Conservation (phyloP, 495 filamentous ascomycete genomes). For the Aspergillus panamensis region DNA sequence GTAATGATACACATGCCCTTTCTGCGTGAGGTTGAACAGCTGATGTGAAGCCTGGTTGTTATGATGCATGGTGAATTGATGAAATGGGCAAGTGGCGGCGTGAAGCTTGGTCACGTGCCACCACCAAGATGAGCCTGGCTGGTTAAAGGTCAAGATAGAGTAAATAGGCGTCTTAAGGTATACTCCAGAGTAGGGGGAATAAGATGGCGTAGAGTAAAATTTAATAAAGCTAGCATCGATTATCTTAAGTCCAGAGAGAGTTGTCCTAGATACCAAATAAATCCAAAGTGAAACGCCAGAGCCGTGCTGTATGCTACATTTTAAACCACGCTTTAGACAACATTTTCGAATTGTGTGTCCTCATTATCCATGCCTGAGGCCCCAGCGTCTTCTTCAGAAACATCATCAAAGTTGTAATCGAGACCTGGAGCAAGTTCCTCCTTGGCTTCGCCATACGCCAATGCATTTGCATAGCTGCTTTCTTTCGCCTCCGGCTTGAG, state of each 20-base stretch:
- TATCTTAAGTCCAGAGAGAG: slow-evolving; percentile 5
- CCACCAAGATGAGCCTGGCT: background rate
- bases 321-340: slow-evolving; percentile 33
- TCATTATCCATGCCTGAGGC: slow-evolving; percentile 59
- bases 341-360: slow-evolving; percentile 73
- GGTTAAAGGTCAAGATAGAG: too few relatives aligned
- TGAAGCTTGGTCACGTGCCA: slow-evolving; percentile 2
- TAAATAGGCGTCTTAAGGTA: too few relatives aligned
- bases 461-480: slow-evolving; percentile 47
- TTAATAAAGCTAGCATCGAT: background rate
- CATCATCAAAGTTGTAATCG: slow-evolving; percentile 41
- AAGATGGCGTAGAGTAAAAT: too few relatives aligned
- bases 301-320: slow-evolving; percentile 31
- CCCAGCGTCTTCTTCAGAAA: slow-evolving; percentile 42
- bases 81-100: slow-evolving; percentile 9
- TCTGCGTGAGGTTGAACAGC: background rate
- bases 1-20: slow-evolving; percentile 5
- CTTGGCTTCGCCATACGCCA: slow-evolving; percentile 37
- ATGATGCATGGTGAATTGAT: slow-evolving; percentile 2
- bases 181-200: too few relatives aligned
- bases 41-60: background rate
- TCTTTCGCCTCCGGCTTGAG: slow-evolving; percentile 68
- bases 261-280: slow-evolving; percentile 14
- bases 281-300: slow-evolving; percentile 22
- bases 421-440: slow-evolving; percentile 47